phyloP scores from a whole-genome alignment of 768 basidiomycete genomes.

The Ramaria sp. region DNA sequence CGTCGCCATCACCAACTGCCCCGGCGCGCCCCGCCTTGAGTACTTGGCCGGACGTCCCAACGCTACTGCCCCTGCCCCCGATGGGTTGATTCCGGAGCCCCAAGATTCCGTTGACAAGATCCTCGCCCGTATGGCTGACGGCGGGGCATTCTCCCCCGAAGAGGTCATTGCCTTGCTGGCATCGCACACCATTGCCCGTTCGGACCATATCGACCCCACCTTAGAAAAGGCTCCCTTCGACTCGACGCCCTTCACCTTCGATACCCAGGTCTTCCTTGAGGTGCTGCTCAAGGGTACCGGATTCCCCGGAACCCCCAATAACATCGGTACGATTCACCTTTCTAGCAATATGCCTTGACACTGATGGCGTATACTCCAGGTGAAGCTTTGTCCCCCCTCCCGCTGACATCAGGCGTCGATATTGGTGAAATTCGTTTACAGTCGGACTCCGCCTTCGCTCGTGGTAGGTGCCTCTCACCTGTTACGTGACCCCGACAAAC shows the following conservation, averaged over 20 bases:
- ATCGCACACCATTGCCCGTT: constrained; percentile 12
- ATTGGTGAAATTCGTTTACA: constrained; percentile 20
- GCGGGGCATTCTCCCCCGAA: constrained; percentile 10
- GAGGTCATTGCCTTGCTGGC: constrained; percentile 11
- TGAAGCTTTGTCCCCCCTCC: constrained; percentile 18
- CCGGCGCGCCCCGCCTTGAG: constrained; percentile 16
- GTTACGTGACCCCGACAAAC: background rate
- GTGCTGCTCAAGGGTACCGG: constrained; percentile 8
- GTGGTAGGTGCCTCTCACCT: constrained; percentile 14
- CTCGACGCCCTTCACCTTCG: constrained; percentile 11
- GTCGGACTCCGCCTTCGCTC: constrained; percentile 18
- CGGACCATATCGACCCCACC: constrained; percentile 8
- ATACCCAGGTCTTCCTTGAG: constrained; percentile 12
- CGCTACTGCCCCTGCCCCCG: constrained; percentile 11
- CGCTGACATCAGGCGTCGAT: background rate
- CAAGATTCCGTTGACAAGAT: constrained; percentile 10
- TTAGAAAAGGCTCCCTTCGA: constrained; percentile 9
- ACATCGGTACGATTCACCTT: background rate
- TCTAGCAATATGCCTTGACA: background rate
- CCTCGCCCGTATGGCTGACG: constrained; percentile 11
- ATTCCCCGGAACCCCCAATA: constrained; percentile 4
- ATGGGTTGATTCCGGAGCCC: constrained; percentile 15
- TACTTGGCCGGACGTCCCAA: constrained; percentile 13
- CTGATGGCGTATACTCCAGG: constrained; percentile 7
- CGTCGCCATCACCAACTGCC: constrained; percentile 15